Conservation (phyloP, 2,329 filamentous ascomycete species). For the Colletotrichum simmondsii region DNA sequence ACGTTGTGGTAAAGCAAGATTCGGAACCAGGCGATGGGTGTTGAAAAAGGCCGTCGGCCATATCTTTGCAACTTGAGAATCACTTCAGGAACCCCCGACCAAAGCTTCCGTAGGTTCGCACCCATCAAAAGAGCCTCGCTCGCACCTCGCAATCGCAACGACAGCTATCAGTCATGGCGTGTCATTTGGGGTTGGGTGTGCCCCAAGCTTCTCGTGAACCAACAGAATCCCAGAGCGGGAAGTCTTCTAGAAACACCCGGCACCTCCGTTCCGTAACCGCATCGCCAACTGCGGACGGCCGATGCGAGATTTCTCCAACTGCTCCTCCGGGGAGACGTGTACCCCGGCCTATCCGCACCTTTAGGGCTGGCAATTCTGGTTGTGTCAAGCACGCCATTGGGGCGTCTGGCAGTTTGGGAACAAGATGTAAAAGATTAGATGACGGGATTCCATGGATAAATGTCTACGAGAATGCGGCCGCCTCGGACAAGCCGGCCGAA, state of each 20-base stretch:
- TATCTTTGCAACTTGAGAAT: background rate
- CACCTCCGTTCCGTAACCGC: background rate
- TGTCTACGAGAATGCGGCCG: background rate
- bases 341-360: background rate
- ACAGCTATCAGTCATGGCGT: background rate
- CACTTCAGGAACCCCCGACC: constrained; percentile 10
- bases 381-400: constrained; percentile 16
- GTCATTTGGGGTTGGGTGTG: background rate
- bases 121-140: background rate
- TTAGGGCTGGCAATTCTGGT: background rate
- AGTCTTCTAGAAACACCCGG: constrained; percentile 14
- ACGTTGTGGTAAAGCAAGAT: constrained; percentile 4
- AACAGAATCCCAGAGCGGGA: background rate
- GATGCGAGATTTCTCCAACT: constrained; percentile 27
- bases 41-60: background rate
- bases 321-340: constrained; percentile 17
- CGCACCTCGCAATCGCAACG: background rate
- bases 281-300: background rate
- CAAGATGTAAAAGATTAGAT: constrained; percentile 3
- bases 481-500: constrained; percentile 12
- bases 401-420: constrained; percentile 17
- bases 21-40: background rate
- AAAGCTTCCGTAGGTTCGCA: constrained; percentile 3
- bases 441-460: background rate
- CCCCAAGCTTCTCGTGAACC: background rate